These are phyloP conservation scores for Pleurotus salmoneostramineus DNA, from an alignment of 768 basidiomycete species.

Conservation along the genomic window DNA sequence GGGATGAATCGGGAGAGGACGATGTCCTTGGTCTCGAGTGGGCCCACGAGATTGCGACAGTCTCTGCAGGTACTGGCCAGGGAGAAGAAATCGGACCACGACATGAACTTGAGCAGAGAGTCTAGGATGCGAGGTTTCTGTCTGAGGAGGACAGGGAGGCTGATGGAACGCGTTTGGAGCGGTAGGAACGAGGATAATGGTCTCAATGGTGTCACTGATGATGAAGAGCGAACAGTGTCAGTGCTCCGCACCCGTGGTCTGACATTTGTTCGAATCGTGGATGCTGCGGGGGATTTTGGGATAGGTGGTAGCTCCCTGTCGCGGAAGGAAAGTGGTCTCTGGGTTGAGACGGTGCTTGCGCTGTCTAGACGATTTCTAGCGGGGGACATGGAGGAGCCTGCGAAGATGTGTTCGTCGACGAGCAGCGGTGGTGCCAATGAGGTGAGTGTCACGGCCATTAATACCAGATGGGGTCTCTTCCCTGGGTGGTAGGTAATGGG, in stretches of 20 bases:
- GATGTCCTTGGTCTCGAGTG: constrained; percentile 26
- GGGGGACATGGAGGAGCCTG: neutral
- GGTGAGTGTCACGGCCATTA: neutral
- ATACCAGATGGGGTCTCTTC: too few species aligned
- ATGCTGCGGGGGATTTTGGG: neutral
- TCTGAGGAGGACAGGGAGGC: constrained; percentile 10
- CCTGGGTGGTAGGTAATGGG: neutral
- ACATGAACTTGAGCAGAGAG: constrained; percentile 24
- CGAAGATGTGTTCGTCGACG: neutral
- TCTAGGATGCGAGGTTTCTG: constrained; percentile 19
- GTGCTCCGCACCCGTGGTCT: constrained; percentile 2
- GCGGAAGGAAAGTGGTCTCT: neutral
- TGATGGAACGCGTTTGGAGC: neutral
- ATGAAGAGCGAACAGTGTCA: neutral
- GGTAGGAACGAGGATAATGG: constrained; percentile 14
- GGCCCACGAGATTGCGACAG: constrained; percentile 25
- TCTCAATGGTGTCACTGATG: constrained; percentile 13
- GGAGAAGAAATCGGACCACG: constrained; percentile 36
- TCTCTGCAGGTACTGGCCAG: constrained; percentile 33
- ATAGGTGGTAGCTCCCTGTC: constrained; percentile 2
- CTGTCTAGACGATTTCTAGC: constrained; percentile 1
- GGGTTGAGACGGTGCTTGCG: neutral
- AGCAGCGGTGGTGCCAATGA: neutral
- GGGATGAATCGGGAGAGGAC: constrained; percentile 53
- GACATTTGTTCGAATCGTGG: too few species aligned